Evolutionary conservation across 805 yeast genomes (phyloP).

Genomic region (Schizosaccharomyces cryophilus): DNA sequence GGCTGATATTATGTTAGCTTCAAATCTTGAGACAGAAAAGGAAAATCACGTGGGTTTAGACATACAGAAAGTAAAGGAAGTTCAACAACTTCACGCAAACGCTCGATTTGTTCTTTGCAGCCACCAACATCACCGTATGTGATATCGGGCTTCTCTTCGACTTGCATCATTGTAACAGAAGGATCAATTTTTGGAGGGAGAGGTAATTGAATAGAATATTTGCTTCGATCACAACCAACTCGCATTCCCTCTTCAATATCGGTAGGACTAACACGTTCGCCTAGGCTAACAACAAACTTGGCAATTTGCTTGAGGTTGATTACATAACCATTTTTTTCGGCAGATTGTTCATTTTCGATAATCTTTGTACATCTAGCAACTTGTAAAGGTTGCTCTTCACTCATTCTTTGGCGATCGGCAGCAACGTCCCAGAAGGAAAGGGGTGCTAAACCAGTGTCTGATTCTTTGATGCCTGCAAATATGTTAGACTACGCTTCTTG

Average conservation of each 20-base stretch:
- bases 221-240: conserved; percentile 94
- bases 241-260: conserved; percentile 99
- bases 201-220: conserved; percentile 90
- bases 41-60: not conserved
- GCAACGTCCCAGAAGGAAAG: conserved; percentile 93
- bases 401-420: conserved; percentile 84
- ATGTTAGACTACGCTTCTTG: not conserved
- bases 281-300: conserved; percentile 78
- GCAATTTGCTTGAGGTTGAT: conserved; percentile 96
- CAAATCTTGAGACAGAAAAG: not conserved
- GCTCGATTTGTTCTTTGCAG: conserved; percentile 93
- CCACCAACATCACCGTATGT: conserved; percentile 98
- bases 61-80: conserved; percentile 48
- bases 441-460: conserved; percentile 93
- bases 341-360: conserved; percentile 38
- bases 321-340: conserved; percentile 74
- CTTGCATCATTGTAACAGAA: conserved; percentile 97
- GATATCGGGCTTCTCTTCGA: conserved; percentile 96
- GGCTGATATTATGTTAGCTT: conserved; percentile 19
- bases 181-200: conserved; percentile 96
- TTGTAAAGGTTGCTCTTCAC: conserved; percentile 85
- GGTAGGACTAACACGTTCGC: conserved; percentile 91
- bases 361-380: conserved; percentile 97
- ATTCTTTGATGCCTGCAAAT: conserved; percentile 24
- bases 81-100: conserved; percentile 86